Evolutionary conservation across 176 grass and related monocot species (phyloP).

Genomic region (Thalia dealbata): DNA sequence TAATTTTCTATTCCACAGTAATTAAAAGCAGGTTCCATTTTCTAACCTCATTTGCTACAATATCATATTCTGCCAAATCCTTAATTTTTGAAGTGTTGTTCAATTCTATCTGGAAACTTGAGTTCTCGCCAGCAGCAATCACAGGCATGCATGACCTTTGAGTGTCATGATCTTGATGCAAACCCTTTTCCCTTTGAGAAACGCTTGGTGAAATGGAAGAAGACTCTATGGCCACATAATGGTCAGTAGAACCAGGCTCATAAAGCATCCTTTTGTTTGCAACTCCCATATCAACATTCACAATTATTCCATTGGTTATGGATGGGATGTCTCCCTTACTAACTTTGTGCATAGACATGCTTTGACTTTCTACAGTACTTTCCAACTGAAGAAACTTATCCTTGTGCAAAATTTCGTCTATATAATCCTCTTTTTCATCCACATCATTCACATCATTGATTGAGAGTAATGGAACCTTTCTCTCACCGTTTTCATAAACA

Average conservation of each 20-base stretch:
- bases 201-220: background rate
- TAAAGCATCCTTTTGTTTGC: background rate
- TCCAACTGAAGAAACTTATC: background rate
- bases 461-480: conserved; percentile 10
- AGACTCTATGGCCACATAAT: background rate
- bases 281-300: background rate
- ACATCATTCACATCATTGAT: conserved; percentile 4
- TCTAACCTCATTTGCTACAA: background rate
- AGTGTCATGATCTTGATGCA: background rate
- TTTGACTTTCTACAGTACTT: background rate
- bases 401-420: background rate
- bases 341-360: background rate
- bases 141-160: background rate
- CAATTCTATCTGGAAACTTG: conserved; percentile 3
- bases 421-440: background rate
- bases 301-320: background rate
- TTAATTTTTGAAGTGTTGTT: background rate
- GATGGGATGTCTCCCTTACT: background rate
- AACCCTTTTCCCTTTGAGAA: background rate
- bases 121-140: background rate
- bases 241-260: background rate
- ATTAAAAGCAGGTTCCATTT: background rate
- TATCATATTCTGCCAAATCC: background rate
- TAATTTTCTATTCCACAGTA: background rate
- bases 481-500: background rate